Conservation (phyloP, 371 early-diverging fungal species). For the Mucor mucedo region DNA sequence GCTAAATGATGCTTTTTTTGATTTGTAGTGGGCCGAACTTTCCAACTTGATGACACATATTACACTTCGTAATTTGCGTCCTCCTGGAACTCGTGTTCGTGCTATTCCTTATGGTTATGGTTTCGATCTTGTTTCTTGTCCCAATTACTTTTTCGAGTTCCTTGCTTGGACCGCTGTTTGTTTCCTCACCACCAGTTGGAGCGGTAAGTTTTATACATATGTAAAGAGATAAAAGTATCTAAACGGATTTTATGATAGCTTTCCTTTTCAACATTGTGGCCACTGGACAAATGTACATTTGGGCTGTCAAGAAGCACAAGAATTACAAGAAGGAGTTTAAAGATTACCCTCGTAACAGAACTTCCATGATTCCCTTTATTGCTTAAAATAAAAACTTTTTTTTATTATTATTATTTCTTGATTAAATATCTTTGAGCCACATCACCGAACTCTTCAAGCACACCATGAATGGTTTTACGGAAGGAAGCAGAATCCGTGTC, state of each 20-base stretch:
- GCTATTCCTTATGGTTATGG: constrained; percentile 94
- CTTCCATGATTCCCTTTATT: constrained; percentile 90
- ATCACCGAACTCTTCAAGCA: constrained; percentile 66
- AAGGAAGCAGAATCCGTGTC: constrained; percentile 59
- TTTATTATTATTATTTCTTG: constrained; percentile 19
- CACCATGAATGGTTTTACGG: constrained; percentile 57
- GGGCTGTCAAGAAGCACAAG: constrained; percentile 97
- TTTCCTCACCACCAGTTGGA: constrained; percentile 77
- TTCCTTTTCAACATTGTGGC: constrained; percentile 83
- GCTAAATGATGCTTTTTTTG: not conserved
- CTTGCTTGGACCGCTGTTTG: constrained; percentile 84
- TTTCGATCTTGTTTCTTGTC: constrained; percentile 89
- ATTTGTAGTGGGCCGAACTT: constrained; percentile 71
- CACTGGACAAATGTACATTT: constrained; percentile 90
- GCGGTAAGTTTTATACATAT: constrained; percentile 47
- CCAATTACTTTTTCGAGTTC: constrained; percentile 93
- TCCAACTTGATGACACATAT: constrained; percentile 88
- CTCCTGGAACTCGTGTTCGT: constrained; percentile 87
- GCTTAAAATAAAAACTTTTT: constrained; percentile 44
- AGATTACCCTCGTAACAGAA: constrained; percentile 89
- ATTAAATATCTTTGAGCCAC: constrained; percentile 44
- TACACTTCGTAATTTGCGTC: constrained; percentile 91
- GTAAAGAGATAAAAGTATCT: not conserved
- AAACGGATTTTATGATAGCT: constrained; percentile 39
- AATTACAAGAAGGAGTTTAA: constrained; percentile 91